Base-by-base conservation (phyloP, 192 early-diverging fungal genomes). In the Rhizophagus clarus region DNA sequence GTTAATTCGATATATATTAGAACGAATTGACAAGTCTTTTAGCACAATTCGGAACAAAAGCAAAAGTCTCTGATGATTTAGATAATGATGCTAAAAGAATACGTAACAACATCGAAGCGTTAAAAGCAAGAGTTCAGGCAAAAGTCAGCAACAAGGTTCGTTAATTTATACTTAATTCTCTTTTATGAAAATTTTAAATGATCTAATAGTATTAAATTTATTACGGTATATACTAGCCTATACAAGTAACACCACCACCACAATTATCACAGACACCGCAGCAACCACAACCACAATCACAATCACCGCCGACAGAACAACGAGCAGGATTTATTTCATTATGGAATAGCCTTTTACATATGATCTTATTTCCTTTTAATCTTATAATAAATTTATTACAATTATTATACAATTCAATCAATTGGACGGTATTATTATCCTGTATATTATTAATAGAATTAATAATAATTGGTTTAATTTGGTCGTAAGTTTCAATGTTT, bases 51-150 rank as follows among this genome's bases (percentile, higher is more conserved):
- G 76, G 76, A 42, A 20, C 76, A 20, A 62, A 77, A 40, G 34
- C 76, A 47, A 77, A 66, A 66, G 62, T n/a, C 3, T 2, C 17
- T 5, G 76, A 77, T 28, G 76, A 77, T 8, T 15, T 77, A 45
- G 63, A 77, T 2, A 42, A 14, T 26, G 61, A 77, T 22, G 9
- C 40, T 15, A 22, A 24, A 31, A 45, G n/a, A 45, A 8, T 77
- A 26, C 60, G 37, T 37, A 15, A 10, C 29, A 77, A 66, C 17
- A 77, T 77, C 20, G 42, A 45, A 29, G 42, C 20, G 2, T 51
- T 77, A 26, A 40, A 37, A 11, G 31, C 32, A 37, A 77, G 24
- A 77, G 47, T 6, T 9, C 29, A 45, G 20, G 34, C 24, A 0
- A 51, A 49, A 42, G 12, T 15, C n/a, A 37, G 5, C n/a, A 42